phyloP scores from a whole-genome alignment of 202 grass and related monocot genomes.

The Eragrostis tef region DNA sequence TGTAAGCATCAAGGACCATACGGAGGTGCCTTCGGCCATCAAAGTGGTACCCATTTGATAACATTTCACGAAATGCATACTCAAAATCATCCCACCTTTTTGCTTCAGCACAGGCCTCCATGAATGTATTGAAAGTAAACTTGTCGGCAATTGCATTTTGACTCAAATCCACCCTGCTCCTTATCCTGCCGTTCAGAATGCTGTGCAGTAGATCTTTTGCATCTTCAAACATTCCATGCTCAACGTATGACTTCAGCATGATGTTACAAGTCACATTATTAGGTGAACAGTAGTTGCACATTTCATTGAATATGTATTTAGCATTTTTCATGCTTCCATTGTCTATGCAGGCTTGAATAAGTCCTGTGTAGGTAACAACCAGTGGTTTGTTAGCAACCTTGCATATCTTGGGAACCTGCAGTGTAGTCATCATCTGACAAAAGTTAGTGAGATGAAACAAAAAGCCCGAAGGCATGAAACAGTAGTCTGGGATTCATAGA shows the following conservation, averaged over 20 bases:
- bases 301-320: slow-evolving; percentile 78
- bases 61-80: slow-evolving; percentile 68
- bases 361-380: slow-evolving; percentile 90
- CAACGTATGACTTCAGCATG: slow-evolving; percentile 81
- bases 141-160: slow-evolving; percentile 70
- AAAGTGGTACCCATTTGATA: slow-evolving; percentile 67
- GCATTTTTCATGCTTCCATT: slow-evolving; percentile 82
- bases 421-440: slow-evolving; percentile 37
- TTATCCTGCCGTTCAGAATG: slow-evolving; percentile 63
- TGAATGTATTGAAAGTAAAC: slow-evolving; percentile 93
- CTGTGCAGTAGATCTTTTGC: slow-evolving; percentile 68
- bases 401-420: slow-evolving; percentile 93
- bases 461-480: slow-evolving; percentile 22
- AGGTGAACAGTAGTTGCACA: slow-evolving; percentile 83
- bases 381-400: slow-evolving; percentile 97
- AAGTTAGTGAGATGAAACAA: slow-evolving; percentile 26
- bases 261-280: slow-evolving; percentile 91
- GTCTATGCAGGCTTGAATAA: slow-evolving; percentile 84
- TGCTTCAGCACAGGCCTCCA: slow-evolving; percentile 71
- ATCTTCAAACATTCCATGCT: slow-evolving; percentile 76
- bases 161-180: slow-evolving; percentile 47
- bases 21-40: slow-evolving; percentile 73
- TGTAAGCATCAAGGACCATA: slow-evolving; percentile 71
- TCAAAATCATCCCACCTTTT: slow-evolving; percentile 83
- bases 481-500: slow-evolving; percentile 16